Evolutionary conservation across 192 early-diverging fungal species (phyloP).

Genomic region (Haplosporangium gracile): DNA sequence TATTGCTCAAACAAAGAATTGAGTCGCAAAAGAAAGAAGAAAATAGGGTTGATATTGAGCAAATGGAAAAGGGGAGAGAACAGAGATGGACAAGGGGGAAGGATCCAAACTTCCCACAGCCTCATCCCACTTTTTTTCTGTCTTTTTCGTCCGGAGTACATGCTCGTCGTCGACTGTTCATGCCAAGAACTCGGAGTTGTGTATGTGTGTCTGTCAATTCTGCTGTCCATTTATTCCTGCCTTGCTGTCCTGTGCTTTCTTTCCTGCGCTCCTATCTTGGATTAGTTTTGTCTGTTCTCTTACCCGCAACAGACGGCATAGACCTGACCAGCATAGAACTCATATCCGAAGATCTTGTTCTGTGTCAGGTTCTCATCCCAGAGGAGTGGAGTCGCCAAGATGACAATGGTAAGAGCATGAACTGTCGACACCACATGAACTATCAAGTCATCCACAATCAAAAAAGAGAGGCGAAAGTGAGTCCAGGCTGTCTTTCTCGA

Average conservation of each 20-base stretch:
- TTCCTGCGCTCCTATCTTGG: constrained; percentile 5
- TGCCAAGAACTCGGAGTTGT: background rate
- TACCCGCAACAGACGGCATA: constrained; percentile 90
- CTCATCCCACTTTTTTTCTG: background rate
- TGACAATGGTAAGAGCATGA: constrained; percentile 77
- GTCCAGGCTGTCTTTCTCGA: background rate
- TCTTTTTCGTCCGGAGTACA: background rate
- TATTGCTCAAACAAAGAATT: background rate
- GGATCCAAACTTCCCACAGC: background rate
- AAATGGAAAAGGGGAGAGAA: background rate
- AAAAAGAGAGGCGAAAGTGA: constrained; percentile 4
- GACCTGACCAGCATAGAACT: constrained; percentile 75
- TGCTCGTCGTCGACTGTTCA: background rate
- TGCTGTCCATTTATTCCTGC: background rate
- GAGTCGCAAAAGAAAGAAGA: constrained; percentile 1
- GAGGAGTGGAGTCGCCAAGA: constrained; percentile 76
- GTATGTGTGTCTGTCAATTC: background rate
- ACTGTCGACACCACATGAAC: constrained; percentile 87
- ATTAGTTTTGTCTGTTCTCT: constrained; percentile 10
- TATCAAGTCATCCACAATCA: background rate
- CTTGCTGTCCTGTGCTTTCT: background rate
- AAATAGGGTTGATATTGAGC: background rate
- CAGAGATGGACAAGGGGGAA: background rate
- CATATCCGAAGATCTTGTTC: constrained; percentile 83
- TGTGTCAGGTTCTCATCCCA: constrained; percentile 70